Conservation (phyloP, 164 flowering plant genomes). For the Nelumbo lutea region DNA sequence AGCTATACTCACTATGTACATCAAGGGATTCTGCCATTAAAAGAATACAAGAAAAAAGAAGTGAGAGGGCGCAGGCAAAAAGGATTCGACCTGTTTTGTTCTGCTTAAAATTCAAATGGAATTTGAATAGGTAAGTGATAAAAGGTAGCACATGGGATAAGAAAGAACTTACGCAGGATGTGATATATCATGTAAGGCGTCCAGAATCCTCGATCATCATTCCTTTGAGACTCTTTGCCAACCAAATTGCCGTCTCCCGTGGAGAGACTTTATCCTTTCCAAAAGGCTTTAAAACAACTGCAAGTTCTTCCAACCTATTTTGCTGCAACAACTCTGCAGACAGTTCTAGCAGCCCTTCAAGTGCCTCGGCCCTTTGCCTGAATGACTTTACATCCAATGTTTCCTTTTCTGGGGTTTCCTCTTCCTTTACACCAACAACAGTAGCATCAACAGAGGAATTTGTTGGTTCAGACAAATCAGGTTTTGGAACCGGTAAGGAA, state of each 20-base stretch:
- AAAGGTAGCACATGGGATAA: neutral
- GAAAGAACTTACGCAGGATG: constrained; percentile 16
- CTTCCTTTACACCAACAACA: constrained; percentile 23
- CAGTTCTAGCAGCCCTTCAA: constrained; percentile 87
- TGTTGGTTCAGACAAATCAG: constrained; percentile 30
- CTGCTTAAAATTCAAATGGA: constrained; percentile 13
- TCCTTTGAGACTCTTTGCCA: constrained; percentile 95
- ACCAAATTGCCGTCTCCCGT: constrained; percentile 98
- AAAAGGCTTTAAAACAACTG: constrained; percentile 85
- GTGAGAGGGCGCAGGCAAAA: neutral
- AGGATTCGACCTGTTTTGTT: neutral
- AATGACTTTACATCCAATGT: constrained; percentile 79
- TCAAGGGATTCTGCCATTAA: constrained; percentile 4
- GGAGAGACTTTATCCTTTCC: constrained; percentile 95
- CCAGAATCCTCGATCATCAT: constrained; percentile 83
- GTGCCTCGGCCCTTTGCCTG: constrained; percentile 97
- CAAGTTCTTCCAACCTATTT: constrained; percentile 76
- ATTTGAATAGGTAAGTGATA: constrained; percentile 3
- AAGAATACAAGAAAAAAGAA: constrained; percentile 8
- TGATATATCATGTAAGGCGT: constrained; percentile 32
- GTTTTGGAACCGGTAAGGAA: constrained; percentile 11
- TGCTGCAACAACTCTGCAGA: constrained; percentile 93
- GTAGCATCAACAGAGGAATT: constrained; percentile 25
- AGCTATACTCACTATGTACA: constrained; percentile 18
- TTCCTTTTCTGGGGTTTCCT: constrained; percentile 57